Evolutionary conservation across 108 stramenopile genomes (phyloP).

Genomic region (Aurantiochytrium sp.): DNA sequence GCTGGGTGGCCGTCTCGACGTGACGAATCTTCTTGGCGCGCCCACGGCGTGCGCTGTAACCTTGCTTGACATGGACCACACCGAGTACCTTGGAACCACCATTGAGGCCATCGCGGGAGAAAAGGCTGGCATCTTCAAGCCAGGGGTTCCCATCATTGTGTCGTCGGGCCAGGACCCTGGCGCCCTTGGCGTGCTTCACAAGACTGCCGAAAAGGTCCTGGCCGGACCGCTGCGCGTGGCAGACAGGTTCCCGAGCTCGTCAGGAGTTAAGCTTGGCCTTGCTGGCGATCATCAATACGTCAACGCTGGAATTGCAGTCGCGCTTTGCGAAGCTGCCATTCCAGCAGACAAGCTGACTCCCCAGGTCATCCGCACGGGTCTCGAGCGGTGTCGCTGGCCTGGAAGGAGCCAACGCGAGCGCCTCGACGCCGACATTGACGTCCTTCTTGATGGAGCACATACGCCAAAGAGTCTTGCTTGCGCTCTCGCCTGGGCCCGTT

Average conservation of each 20-base stretch:
- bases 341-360: not conserved
- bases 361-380: not conserved
- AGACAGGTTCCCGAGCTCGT: not conserved
- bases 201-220: not conserved
- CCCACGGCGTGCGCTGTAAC: conserved; percentile 50
- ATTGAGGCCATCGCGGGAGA: conserved; percentile 84
- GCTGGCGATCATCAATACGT: conserved; percentile 23
- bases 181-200: not conserved
- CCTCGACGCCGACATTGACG: not conserved
- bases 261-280: conserved; percentile 16
- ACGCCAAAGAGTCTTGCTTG: not conserved
- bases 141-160: conserved; percentile 21
- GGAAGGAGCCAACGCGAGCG: not conserved
- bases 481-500: not conserved
- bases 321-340: not conserved
- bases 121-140: conserved; percentile 77
- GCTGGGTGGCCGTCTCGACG: conserved; percentile 87
- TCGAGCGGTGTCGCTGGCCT: not conserved
- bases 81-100: conserved; percentile 69
- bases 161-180: conserved; percentile 25
- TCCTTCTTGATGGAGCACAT: not conserved
- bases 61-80: conserved; percentile 73
- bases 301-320: not conserved
- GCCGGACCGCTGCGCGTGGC: not conserved
- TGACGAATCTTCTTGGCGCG: conserved; percentile 67